phyloP scores from a whole-genome alignment of 768 basidiomycete genomes.

The Leucocoprinus leucothites region DNA sequence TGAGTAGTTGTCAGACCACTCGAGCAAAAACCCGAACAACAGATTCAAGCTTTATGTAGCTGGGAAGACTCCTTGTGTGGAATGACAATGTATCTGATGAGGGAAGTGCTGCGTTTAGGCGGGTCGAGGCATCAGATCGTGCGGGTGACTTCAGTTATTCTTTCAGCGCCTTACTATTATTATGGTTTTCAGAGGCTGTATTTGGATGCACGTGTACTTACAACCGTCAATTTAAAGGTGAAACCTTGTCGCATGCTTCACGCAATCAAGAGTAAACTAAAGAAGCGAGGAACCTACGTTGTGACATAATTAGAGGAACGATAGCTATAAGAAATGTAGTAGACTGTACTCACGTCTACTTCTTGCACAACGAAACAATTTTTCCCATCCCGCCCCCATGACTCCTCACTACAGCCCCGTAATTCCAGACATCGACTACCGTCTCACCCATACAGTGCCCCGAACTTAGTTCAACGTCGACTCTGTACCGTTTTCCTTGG shows the following conservation, averaged over 20 bases:
- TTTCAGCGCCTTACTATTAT: too few relatives aligned
- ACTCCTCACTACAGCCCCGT: constrained; percentile 48
- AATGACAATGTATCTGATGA: too few relatives aligned
- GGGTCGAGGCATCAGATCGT: too few relatives aligned
- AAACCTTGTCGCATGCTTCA: constrained; percentile 56
- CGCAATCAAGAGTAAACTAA: constrained; percentile 61
- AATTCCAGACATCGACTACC: constrained; percentile 74
- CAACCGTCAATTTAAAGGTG: constrained; percentile 52
- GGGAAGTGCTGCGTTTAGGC: too few relatives aligned
- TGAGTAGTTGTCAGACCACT: too few relatives aligned
- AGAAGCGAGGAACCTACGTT: constrained; percentile 59
- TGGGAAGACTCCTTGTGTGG: too few relatives aligned
- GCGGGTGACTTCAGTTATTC: too few relatives aligned
- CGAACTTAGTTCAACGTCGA: constrained; percentile 79
- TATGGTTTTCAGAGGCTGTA: too few relatives aligned
- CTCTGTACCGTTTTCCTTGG: constrained; percentile 57
- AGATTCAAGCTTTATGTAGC: too few relatives aligned
- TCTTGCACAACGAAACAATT: constrained; percentile 72
- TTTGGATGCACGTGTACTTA: too few relatives aligned
- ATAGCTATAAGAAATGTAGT: constrained; percentile 2
- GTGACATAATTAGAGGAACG: background rate
- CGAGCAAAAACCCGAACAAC: too few relatives aligned
- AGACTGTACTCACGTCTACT: constrained; percentile 52
- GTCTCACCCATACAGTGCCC: constrained; percentile 72
- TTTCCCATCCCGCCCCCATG: constrained; percentile 71